Evolutionary conservation across 1,284 basidiomycete species (phyloP), one percentile per base, ranked within the genome.

Genomic region (Leccinum subspadiceum): DNA sequence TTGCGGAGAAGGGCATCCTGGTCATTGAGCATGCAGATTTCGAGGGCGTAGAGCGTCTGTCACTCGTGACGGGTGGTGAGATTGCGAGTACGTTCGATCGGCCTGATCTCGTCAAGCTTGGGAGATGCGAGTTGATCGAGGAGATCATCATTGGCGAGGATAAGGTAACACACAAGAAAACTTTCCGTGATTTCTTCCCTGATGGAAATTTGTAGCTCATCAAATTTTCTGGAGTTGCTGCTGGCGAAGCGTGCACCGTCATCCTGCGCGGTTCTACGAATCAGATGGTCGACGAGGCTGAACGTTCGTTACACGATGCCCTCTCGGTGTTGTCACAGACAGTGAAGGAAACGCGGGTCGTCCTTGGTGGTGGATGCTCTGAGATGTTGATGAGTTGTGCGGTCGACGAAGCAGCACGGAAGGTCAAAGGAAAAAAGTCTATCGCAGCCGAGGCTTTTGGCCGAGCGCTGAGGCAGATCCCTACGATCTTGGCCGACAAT

Each of bases 131-230:
- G 64, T 74, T 93, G 62, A 98, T 99, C 63, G 96, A 99, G 78
- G 97, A 99, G 79, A 90, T 99, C 66, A 98, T 99, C 85, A 98
- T 99, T 67, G 97, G 97, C 44, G 97, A 99, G 79, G 96, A 99
- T 78, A 96, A 95, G 85, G 95, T 94, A 64, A 39, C 4, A 26
- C 80, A 44, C 1, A 15, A 37, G 15, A 50, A 2, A 17, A 39
- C 53, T 29, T 13, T 9, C 51, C 41, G n/a, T 5, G 13, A 29
- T 20, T 15, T 17, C 37, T 48, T 35, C 13, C 20, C 44, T 50
- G 52, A 62, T 33, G 3, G 3, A 58, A 8, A 54, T 17, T 37
- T 58, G 1, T 71, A 98, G 94, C 82, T 99, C 63, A 97, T 98
- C 82, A 98, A 98, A 79, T 99, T 99, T 81, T 98, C 95, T 5